These are phyloP conservation scores for Psilocybe cubensis DNA, from an alignment of 768 basidiomycete genomes.

Conservation along the genomic window DNA sequence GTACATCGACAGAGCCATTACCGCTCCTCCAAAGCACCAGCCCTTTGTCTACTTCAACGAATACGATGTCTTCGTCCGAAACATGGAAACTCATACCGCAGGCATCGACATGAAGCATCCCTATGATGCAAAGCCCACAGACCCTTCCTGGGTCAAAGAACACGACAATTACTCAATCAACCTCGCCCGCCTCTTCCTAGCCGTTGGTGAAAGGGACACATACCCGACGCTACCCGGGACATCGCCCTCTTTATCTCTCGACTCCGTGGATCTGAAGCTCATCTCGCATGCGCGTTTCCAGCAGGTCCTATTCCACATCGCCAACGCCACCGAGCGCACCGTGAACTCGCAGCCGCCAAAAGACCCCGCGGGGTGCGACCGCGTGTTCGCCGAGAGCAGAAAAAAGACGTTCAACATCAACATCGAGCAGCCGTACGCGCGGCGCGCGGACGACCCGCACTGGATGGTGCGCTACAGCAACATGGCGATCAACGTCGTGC, in stretches of 20 bases:
- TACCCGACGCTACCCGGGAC: not conserved
- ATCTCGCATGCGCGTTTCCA: not conserved
- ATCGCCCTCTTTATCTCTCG: not conserved
- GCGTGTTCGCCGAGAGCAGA: not conserved
- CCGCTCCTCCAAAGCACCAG: constrained; percentile 1
- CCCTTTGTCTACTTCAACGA: not conserved
- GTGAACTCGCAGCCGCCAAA: not conserved
- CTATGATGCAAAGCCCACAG: not conserved
- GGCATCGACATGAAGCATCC: constrained; percentile 1
- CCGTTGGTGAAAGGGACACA: not conserved
- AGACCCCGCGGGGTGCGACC: not conserved
- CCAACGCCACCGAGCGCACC: not conserved
- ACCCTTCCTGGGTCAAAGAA: not conserved
- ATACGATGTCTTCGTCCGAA: not conserved
- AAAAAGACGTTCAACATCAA: not conserved
- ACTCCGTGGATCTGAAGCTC: not conserved
- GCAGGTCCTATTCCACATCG: not conserved
- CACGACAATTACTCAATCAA: not conserved
- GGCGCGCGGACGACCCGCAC: not conserved
- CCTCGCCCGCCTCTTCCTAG: not conserved
- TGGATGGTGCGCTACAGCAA: not conserved
- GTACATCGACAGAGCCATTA: constrained; percentile 12
- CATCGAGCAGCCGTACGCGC: not conserved
- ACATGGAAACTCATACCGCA: not conserved
- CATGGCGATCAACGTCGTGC: not conserved